Conservation (phyloP, 2,329 filamentous ascomycete genomes). For the Microcyclosporella mali region DNA sequence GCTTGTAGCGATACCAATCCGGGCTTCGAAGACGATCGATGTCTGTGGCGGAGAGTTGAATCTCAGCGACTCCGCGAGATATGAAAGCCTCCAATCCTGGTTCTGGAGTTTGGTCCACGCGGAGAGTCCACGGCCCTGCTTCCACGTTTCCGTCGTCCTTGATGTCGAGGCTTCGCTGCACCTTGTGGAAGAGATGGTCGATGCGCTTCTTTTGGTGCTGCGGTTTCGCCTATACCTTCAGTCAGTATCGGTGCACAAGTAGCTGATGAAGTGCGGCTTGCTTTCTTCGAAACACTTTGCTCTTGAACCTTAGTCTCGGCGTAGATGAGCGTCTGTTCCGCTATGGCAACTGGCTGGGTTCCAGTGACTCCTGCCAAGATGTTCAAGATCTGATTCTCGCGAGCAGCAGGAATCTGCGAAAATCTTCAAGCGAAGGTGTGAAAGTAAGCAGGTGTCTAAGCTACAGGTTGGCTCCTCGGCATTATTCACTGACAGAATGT, state of each 20-base stretch:
- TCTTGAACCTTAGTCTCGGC: constrained; percentile 41
- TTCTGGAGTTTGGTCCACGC: constrained; percentile 34
- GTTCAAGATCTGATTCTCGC: constrained; percentile 56
- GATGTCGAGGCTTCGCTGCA: constrained; percentile 16
- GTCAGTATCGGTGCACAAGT: background rate
- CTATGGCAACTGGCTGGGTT: constrained; percentile 51
- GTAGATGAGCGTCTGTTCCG: constrained; percentile 55
- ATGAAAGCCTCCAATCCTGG: constrained; percentile 50
- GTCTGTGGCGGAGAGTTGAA: constrained; percentile 45
- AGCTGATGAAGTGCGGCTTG: background rate
- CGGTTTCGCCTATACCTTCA: constrained; percentile 6
- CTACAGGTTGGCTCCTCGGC: no score
- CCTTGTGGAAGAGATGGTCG: constrained; percentile 18
- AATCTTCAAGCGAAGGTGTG: no score
- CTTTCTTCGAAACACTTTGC: constrained; percentile 17
- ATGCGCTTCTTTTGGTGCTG: constrained; percentile 10
- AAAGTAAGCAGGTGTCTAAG: no score
- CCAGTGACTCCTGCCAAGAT: constrained; percentile 56
- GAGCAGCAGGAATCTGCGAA: constrained; percentile 50
- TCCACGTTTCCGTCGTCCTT: constrained; percentile 4
- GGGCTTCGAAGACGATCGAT: constrained; percentile 16
- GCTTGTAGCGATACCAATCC: constrained; percentile 26
- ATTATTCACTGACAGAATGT: no score
- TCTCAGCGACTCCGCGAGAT: constrained; percentile 47
- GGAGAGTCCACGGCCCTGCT: constrained; percentile 19